Base-by-base conservation (phyloP, 495 filamentous ascomycete species). In the Amniculicola lignicola region DNA sequence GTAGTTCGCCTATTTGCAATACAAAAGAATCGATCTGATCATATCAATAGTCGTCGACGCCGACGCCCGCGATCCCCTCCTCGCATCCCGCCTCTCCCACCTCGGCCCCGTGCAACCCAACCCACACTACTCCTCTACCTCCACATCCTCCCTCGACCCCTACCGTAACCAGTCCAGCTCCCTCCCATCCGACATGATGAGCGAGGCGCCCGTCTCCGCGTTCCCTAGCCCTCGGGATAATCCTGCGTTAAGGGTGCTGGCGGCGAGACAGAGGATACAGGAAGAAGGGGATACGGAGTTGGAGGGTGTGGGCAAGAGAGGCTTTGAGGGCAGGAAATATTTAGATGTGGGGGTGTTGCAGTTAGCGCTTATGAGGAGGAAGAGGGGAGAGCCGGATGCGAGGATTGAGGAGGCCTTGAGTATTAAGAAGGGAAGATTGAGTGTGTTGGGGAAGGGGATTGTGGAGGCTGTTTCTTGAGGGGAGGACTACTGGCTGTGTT, bases 81-180 rank as follows among this genome's bases (percentile, higher is more conserved):
- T 82, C 69, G 80, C 79, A 43, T 75, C 75, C 59, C 81, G 80
- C 44, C 78, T 87, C 51, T 79, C 78, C 63, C 68, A 70, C 35
- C 75, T 89, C 58, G 85, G 85, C 50, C 77, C 85, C 50, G 84
- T 87, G 16, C 75, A 77, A 44, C 82, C 84, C 15, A 72, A 72
- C 50, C 82, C 82, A 9, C 81, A 78, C 25, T 66, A 76, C 59
- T 83, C 84, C 7, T 70, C 74, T 59, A 75, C 78, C 27, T 82
- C 79, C 51, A 77, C 74, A 47, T 76, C 79, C 63, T 51, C 60
- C 4, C 49, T 56, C 35, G 63, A 66, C 40, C 63, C 60, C 6
- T 48, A 59, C 22, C 61, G 52, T 3, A 61, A 50, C 18, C 27
- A 19, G 9, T 54, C 48, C 14, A n/a, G 22, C 14, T 27, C 18